A percentile compares a stretch with the other conserved stretches of the same genome.
Conservation (phyloP, 495 filamentous ascomycete genomes). For the Sphaerosporella brunnea region DNA sequence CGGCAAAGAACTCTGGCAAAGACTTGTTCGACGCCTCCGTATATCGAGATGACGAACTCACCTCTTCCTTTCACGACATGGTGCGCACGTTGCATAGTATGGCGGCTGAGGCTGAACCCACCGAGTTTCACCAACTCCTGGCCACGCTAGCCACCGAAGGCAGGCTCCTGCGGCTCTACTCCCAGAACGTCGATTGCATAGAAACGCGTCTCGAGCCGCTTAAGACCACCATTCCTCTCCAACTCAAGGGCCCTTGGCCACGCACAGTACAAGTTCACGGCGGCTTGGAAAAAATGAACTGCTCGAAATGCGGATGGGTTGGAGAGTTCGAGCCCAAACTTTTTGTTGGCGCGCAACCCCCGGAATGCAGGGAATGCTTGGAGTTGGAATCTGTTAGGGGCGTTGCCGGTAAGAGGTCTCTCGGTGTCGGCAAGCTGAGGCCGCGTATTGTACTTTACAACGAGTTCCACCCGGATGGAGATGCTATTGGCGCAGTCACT, state of each 20-base stretch:
- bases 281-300: conserved; percentile 87
- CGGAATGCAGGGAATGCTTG: conserved; percentile 59
- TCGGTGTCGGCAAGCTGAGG: conserved; percentile 77
- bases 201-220: conserved; percentile 73
- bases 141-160: conserved; percentile 78
- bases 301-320: conserved; percentile 71
- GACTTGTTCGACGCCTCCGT: conserved; percentile 94
- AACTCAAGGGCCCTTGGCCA: conserved; percentile 73
- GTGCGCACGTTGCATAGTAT: conserved; percentile 67
- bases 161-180: conserved; percentile 80
- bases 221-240: conserved; percentile 51
- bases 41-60: conserved; percentile 75
- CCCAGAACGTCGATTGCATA: conserved; percentile 89
- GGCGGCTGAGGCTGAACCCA: conserved; percentile 58
- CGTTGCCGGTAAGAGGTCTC: conserved; percentile 73
- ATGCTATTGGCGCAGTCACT: conserved; percentile 83
- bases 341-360: conserved; percentile 70
- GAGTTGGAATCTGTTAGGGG: conserved; percentile 57
- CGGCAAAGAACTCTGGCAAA: conserved; percentile 82
- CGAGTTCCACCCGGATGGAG: conserved; percentile 88
- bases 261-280: conserved; percentile 86
- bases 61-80: conserved; percentile 85
- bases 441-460: conserved; percentile 95
- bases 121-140: conserved; percentile 81
- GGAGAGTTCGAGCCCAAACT: conserved; percentile 56